Evolutionary conservation across 768 basidiomycete species (phyloP).

Genomic region (Lactarius deliciosus): DNA sequence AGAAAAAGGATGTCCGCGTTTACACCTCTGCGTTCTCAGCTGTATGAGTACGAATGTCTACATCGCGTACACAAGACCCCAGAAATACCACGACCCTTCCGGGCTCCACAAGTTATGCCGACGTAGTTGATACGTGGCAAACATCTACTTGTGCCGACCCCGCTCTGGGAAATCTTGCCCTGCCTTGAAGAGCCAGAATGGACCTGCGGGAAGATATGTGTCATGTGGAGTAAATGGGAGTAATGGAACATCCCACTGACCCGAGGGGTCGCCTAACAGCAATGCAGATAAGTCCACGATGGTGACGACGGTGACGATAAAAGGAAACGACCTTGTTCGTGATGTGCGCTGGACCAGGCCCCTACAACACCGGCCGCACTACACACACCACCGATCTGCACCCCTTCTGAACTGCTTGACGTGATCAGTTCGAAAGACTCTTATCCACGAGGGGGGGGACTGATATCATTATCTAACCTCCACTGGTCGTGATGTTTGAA

Average conservation of each 20-base stretch:
- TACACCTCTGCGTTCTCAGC: not conserved
- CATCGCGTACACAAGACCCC: not conserved
- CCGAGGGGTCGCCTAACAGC: conserved; percentile 59
- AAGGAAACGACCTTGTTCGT: conserved; percentile 48
- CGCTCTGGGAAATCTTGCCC: conserved; percentile 6
- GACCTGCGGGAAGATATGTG: conserved; percentile 43
- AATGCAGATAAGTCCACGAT: conserved; percentile 11
- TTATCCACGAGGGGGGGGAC: not conserved
- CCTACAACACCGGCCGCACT: conserved; percentile 69
- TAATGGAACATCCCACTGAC: conserved; percentile 39
- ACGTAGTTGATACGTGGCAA: not conserved
- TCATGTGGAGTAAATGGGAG: conserved; percentile 1
- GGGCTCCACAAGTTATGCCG: not conserved
- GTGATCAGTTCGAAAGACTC: conserved; percentile 1
- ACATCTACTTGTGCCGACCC: conserved; percentile 13
- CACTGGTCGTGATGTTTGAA: conserved; percentile 56
- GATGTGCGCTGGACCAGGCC: conserved; percentile 62
- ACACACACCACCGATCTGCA: conserved; percentile 63
- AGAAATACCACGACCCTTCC: not conserved
- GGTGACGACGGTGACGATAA: conserved; percentile 6
- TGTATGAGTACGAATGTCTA: not conserved
- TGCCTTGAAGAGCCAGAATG: conserved; percentile 69
- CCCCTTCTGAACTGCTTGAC: conserved; percentile 57
- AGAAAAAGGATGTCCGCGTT: not conserved
- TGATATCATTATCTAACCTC: conserved; percentile 44